Evolutionary conservation across 2,329 filamentous ascomycete genomes (phyloP), one percentile per base, ranked within the genome.

Genomic region (Diatrype stigma): DNA sequence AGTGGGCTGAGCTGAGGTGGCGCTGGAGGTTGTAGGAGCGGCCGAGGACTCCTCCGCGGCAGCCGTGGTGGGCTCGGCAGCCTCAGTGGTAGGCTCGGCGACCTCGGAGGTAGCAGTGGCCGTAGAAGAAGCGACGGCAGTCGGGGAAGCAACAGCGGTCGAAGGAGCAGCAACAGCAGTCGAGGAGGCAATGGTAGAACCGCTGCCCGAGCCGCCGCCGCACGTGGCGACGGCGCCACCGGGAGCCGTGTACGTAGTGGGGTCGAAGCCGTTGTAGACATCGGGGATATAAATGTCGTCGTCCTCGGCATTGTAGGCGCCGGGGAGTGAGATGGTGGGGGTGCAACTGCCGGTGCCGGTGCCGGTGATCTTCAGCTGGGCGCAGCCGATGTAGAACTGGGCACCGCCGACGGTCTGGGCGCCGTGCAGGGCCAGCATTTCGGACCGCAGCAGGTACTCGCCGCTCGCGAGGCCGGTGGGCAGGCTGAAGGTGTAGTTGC

Each of bases 381-480:
- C 58, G 46, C 65, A 68, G 14, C 66, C 65, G 23, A 67, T 68
- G 26, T 67, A 68, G 45, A 68, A 67, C 52, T 67, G 65, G 11
- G 64, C 64, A 12, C 63, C 64, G 1, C 60, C 64, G 26, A 63
- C 28, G 4, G 54, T 59, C 45, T 63, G 59, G 5, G 64, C 50
- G 8, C 53, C 63, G 46, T 68, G 66, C 7, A 68, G 61, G 23
- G 65, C 65, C 45, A 65, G 46, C 67, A 68, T 69, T 52, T 69
- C 65, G 19, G 64, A 67, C 23, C 67, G 65, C 49, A 68, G 61
- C 26, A 69, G 54, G 54, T 69, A 69, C 23, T 69, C 64, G 6
- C 66, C 66, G 45, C 57, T 65, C 46, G 57, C 56, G 16, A 69
- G 56, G 21, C 56, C 57, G 4, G 48, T 50, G 11, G 66, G 66